Conservation (phyloP, 2,329 filamentous ascomycete genomes). For the Parasarocladium wereldwijsianum region DNA sequence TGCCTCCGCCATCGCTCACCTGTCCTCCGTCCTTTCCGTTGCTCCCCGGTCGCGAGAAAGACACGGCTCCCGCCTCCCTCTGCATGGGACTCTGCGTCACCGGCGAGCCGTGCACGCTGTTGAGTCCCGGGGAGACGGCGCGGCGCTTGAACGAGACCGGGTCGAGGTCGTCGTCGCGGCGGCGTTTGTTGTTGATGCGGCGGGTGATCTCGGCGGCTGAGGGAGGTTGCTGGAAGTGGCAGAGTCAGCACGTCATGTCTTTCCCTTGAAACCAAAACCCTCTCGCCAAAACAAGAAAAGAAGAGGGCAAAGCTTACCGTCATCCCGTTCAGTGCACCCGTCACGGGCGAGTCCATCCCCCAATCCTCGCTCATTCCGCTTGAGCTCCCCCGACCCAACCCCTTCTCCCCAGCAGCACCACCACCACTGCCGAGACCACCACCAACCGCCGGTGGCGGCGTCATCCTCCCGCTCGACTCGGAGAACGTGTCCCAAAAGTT, state of each 20-base stretch:
- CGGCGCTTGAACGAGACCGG: constrained; percentile 77
- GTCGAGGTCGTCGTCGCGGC: constrained; percentile 83
- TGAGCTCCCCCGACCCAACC: constrained; percentile 43
- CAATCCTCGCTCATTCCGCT: constrained; percentile 55
- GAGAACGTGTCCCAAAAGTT: constrained; percentile 67
- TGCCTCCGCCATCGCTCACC: too few species aligned
- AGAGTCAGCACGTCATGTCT: too few species aligned
- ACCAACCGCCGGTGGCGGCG: constrained; percentile 47
- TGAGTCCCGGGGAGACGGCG: constrained; percentile 80
- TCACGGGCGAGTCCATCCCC: constrained; percentile 54
- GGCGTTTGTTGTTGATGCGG: constrained; percentile 68
- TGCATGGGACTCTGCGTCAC: constrained; percentile 74
- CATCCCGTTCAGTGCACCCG: constrained; percentile 20
- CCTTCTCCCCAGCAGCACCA: too few species aligned
- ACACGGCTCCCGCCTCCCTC: constrained; percentile 54
- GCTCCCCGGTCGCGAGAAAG: constrained; percentile 54
- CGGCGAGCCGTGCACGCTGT: constrained; percentile 82
- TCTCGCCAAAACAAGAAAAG: too few species aligned
- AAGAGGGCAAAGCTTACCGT: constrained; percentile 9
- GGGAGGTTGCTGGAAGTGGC: constrained; percentile 32
- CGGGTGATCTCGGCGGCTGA: constrained; percentile 62
- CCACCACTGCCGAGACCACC: too few species aligned
- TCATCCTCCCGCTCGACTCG: constrained; percentile 40
- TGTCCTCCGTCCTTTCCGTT: constrained; percentile 39
- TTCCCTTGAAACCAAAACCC: too few species aligned